These are phyloP conservation scores for Penicillium simplicissimum DNA, from an alignment of 495 filamentous ascomycete genomes.

Conservation along the genomic window DNA sequence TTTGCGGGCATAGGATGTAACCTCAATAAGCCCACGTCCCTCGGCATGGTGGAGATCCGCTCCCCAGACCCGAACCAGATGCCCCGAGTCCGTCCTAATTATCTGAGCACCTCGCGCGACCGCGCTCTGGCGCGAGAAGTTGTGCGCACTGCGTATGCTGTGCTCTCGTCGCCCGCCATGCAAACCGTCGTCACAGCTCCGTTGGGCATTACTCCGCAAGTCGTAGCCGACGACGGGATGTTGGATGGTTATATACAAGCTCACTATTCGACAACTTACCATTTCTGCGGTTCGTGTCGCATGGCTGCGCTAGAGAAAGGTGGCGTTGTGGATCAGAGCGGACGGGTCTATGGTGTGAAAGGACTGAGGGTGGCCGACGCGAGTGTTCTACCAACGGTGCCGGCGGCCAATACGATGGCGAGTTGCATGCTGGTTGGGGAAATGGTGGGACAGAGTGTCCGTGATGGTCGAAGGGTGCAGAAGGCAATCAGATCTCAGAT, in stretches of 20 bases:
- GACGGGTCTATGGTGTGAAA: background rate
- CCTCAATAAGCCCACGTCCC: conserved; percentile 1
- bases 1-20: conserved; percentile 8
- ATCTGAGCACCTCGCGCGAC: conserved; percentile 6
- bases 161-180: conserved; percentile 6
- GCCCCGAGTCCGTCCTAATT: conserved; percentile 6
- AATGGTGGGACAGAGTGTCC: background rate
- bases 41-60: conserved; percentile 5
- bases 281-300: conserved; percentile 7
- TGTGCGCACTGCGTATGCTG: conserved; percentile 8
- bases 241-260: conserved; percentile 5
- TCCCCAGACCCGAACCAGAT: conserved; percentile 5
- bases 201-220: background rate
- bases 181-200: conserved; percentile 6
- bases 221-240: conserved; percentile 6
- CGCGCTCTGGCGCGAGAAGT: conserved; percentile 4
- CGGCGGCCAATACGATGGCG: background rate
- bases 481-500: background rate
- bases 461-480: background rate
- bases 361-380: background rate
- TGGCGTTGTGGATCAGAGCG: background rate
- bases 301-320: conserved; percentile 3
- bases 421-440: background rate
- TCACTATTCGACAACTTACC: conserved; percentile 8
- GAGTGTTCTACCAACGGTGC: background rate